Percentiles rank a stretch among this genome's conserved stretches.
Conservation (phyloP, 1,284 basidiomycete genomes). For the Laetiporus sulphureus region DNA sequence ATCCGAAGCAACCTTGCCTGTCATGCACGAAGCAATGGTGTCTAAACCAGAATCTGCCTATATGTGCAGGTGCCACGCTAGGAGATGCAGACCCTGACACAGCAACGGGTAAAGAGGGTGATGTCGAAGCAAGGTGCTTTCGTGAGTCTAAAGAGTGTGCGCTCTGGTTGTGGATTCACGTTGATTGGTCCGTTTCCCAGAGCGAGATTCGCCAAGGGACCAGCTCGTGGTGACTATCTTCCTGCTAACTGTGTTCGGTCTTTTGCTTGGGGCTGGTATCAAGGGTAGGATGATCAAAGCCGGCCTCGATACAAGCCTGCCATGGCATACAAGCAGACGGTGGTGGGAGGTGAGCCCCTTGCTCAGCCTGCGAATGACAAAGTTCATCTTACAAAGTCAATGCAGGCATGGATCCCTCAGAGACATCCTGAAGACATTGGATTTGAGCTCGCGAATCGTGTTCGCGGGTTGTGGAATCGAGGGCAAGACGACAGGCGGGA, state of each 20-base stretch:
- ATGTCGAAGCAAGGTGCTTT: constrained; percentile 93
- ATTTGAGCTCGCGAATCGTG: constrained; percentile 27
- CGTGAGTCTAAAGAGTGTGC: constrained; percentile 49
- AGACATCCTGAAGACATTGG: constrained; percentile 44
- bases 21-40: constrained; percentile 96
- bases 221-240: constrained; percentile 89
- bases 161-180: not conserved
- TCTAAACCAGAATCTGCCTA: constrained; percentile 84
- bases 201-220: constrained; percentile 84
- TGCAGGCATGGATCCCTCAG: constrained; percentile 54
- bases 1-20: constrained; percentile 83
- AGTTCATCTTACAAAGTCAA: constrained; percentile 6
- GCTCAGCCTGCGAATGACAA: constrained; percentile 4
- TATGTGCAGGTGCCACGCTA: constrained; percentile 78
- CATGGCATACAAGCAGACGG: constrained; percentile 53
- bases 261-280: constrained; percentile 79
- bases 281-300: constrained; percentile 75
- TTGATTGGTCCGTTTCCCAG: constrained; percentile 29
- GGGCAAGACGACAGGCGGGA: constrained; percentile 25
- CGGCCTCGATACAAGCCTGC: constrained; percentile 55
- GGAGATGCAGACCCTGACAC: constrained; percentile 88
- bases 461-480: constrained; percentile 21
- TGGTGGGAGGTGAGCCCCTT: constrained; percentile 71
- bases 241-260: constrained; percentile 76
- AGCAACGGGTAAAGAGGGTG: constrained; percentile 92